Evolutionary conservation across 768 basidiomycete genomes (phyloP).

Genomic region (Xerocomellus amylosporus): DNA sequence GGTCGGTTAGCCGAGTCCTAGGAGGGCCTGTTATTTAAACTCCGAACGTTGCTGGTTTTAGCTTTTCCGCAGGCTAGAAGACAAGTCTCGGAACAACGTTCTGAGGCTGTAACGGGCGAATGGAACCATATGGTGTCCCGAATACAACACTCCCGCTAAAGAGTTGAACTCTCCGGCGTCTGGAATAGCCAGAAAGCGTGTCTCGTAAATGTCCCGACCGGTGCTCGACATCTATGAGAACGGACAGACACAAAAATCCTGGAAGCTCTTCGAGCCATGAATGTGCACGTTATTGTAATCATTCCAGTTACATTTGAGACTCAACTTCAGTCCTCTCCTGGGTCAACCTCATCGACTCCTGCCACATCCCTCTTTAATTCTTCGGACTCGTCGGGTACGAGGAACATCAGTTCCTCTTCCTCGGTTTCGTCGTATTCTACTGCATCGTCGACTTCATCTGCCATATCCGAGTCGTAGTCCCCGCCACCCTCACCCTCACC

Average conservation of each 20-base stretch:
- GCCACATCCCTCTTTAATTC: slow-evolving; percentile 39
- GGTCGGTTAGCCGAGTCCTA: too few species aligned
- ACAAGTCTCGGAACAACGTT: too few species aligned
- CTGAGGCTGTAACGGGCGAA: too few species aligned
- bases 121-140: too few species aligned
- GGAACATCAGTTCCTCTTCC: slow-evolving; percentile 42
- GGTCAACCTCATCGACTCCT: slow-evolving; percentile 34
- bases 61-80: too few species aligned
- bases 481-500: slow-evolving; percentile 35
- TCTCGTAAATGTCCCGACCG: not conserved
- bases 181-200: not conserved
- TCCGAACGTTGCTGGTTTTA: too few species aligned
- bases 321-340: slow-evolving; percentile 10
- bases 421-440: slow-evolving; percentile 35
- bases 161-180: not conserved
- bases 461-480: slow-evolving; percentile 25
- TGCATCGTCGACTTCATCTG: slow-evolving; percentile 23
- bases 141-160: not conserved
- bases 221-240: not conserved
- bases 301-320: slow-evolving; percentile 3
- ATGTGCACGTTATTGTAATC: not conserved
- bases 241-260: not conserved
- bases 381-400: slow-evolving; percentile 44
- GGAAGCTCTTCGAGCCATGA: not conserved
- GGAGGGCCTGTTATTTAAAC: too few species aligned